These are phyloP conservation scores for Linum tenue DNA, from an alignment of 345 rosid species.

Conservation along the genomic window DNA sequence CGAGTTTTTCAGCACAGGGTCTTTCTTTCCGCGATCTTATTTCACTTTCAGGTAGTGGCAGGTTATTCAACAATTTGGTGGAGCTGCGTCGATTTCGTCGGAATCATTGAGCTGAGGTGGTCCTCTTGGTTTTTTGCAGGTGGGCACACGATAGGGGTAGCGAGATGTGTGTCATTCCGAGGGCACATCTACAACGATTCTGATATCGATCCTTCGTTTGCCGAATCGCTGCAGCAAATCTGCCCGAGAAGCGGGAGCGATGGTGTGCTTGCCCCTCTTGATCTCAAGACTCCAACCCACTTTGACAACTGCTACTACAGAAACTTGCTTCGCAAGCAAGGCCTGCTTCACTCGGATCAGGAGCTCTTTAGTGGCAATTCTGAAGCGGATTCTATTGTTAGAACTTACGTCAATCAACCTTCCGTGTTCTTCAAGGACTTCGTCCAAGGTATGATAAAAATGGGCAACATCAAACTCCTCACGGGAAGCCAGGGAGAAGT, in stretches of 20 bases:
- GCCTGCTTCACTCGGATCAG: constrained; percentile 49
- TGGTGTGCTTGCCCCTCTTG: constrained; percentile 34
- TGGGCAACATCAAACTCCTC: constrained; percentile 45
- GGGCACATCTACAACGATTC: constrained; percentile 1
- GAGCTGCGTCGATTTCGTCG: not conserved
- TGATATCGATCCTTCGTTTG: constrained; percentile 1
- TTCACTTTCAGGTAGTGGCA: constrained; percentile 40
- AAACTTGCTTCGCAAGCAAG: constrained; percentile 27
- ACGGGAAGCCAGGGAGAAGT: constrained; percentile 43
- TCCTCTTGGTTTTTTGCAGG: not conserved
- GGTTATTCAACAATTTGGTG: not conserved
- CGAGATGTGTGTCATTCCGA: not conserved
- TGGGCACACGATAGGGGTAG: not conserved
- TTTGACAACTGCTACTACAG: constrained; percentile 38
- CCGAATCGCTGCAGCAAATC: not conserved
- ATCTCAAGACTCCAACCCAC: constrained; percentile 22
- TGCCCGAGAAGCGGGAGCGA: not conserved
- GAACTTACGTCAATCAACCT: constrained; percentile 15
- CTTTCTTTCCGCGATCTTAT: constrained; percentile 45
- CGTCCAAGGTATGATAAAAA: constrained; percentile 37
- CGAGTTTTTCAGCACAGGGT: constrained; percentile 42
- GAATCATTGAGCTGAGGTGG: not conserved
- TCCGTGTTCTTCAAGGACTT: constrained; percentile 33
- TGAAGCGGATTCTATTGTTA: constrained; percentile 37
- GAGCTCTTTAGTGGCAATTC: constrained; percentile 36